Evolutionary conservation across 1,284 basidiomycete species (phyloP).

Genomic region (Tremellales sp.): DNA sequence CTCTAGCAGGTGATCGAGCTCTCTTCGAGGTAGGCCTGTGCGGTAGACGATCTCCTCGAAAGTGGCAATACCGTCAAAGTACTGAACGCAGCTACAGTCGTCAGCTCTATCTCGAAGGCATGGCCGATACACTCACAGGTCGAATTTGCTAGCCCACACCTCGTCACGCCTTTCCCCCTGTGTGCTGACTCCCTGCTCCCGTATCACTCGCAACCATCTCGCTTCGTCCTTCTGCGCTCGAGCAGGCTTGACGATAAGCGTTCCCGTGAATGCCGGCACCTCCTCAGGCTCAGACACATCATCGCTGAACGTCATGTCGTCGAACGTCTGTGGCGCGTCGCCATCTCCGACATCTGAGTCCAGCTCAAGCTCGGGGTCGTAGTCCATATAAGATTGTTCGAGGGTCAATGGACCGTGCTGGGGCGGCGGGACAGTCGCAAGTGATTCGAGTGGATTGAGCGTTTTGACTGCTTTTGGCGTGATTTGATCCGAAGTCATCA

Average conservation of each 20-base stretch:
- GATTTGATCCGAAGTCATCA: slow-evolving; percentile 7
- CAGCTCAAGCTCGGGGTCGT: slow-evolving; percentile 36
- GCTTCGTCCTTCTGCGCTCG: slow-evolving; percentile 44
- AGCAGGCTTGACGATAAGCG: slow-evolving; percentile 39
- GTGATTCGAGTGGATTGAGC: slow-evolving; percentile 14
- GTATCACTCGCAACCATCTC: slow-evolving; percentile 41
- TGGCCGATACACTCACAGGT: slow-evolving; percentile 29
- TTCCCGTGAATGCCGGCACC: slow-evolving; percentile 29
- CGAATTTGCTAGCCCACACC: slow-evolving; percentile 40
- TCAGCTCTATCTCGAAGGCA: background rate
- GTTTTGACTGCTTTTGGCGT: slow-evolving; percentile 22
- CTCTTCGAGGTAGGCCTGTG: slow-evolving; percentile 37
- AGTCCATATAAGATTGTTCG: slow-evolving; percentile 15
- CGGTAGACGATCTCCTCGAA: slow-evolving; percentile 47
- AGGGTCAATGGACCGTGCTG: background rate
- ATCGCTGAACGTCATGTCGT: slow-evolving; percentile 22
- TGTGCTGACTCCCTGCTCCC: slow-evolving; percentile 18
- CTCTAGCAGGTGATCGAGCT: slow-evolving; percentile 35
- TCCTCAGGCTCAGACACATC: slow-evolving; percentile 25
- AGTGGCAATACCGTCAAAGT: slow-evolving; percentile 44
- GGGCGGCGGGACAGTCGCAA: slow-evolving; percentile 9
- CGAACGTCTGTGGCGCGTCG: slow-evolving; percentile 5
- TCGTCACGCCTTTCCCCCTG: slow-evolving; percentile 15
- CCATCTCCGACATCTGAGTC: slow-evolving; percentile 35
- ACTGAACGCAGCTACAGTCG: slow-evolving; percentile 39